phyloP scores from a whole-genome alignment of 2,329 filamentous ascomycete species.

The Diaporthe amygdali region DNA sequence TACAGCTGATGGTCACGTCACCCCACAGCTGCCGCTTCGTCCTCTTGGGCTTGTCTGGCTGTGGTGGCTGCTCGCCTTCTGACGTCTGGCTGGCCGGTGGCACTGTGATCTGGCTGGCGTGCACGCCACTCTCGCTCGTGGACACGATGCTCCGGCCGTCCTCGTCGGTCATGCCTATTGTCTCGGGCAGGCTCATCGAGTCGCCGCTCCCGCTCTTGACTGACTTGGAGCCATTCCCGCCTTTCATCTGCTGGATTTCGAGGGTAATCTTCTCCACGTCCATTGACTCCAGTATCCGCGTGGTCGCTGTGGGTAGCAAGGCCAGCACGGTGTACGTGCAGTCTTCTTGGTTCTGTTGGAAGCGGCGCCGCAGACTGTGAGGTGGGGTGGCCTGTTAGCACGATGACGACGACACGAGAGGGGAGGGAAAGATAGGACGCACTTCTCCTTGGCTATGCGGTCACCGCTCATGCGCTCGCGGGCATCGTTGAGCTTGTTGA shows the following conservation, averaged over 20 bases:
- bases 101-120: constrained; percentile 76
- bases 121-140: constrained; percentile 81
- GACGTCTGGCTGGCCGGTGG: constrained; percentile 52
- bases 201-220: constrained; percentile 52
- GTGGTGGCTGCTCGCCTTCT: constrained; percentile 30
- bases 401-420: neutral
- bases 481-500: constrained; percentile 90
- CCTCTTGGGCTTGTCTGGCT: constrained; percentile 63
- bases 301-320: constrained; percentile 86
- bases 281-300: constrained; percentile 85
- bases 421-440: constrained; percentile 35
- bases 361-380: constrained; percentile 84
- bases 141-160: constrained; percentile 79
- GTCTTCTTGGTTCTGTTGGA: constrained; percentile 98
- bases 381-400: neutral
- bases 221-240: constrained; percentile 53
- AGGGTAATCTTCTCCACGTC: constrained; percentile 93
- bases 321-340: constrained; percentile 98
- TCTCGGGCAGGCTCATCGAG: constrained; percentile 66
- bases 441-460: constrained; percentile 97
- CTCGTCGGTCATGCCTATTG: constrained; percentile 77
- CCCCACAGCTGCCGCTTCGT: constrained; percentile 96
- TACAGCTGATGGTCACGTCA: constrained; percentile 94
- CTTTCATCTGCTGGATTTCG: constrained; percentile 93
- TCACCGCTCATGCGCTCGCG: constrained; percentile 97